phyloP scores from a whole-genome alignment of 805 yeast species.

The Candida endomychidarum region DNA sequence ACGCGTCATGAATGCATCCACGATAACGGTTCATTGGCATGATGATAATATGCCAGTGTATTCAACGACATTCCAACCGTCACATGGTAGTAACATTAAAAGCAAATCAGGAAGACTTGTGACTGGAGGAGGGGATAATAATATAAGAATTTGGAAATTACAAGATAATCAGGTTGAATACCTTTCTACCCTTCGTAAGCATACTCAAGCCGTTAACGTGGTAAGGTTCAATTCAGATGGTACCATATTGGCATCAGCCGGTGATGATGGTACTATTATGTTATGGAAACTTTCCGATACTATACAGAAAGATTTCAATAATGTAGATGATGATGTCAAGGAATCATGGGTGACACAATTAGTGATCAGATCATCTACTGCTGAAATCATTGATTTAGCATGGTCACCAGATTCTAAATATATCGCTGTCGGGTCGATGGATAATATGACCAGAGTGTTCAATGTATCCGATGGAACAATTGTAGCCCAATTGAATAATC shows the following conservation, averaged over 20 bases:
- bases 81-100: neutral
- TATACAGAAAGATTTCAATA: constrained; percentile 55
- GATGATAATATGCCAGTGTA: constrained; percentile 75
- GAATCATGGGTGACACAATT: constrained; percentile 76
- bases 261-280: constrained; percentile 90
- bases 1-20: constrained; percentile 36
- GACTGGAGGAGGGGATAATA: constrained; percentile 86
- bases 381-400: constrained; percentile 85
- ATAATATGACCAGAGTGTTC: constrained; percentile 73
- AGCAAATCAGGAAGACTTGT: constrained; percentile 48
- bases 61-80: constrained; percentile 62
- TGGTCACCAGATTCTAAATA: constrained; percentile 88
- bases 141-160: constrained; percentile 14
- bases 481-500: constrained; percentile 64
- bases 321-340: constrained; percentile 53
- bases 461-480: constrained; percentile 56
- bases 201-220: constrained; percentile 92
- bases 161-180: constrained; percentile 69
- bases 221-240: constrained; percentile 80
- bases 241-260: constrained; percentile 76
- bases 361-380: constrained; percentile 56
- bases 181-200: constrained; percentile 77
- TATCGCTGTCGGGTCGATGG: constrained; percentile 90
- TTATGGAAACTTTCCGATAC: constrained; percentile 69
- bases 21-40: constrained; percentile 70